These are phyloP conservation scores for Fraxinus angustifolia DNA, from an alignment of 305 asterid species.

Conservation along the genomic window DNA sequence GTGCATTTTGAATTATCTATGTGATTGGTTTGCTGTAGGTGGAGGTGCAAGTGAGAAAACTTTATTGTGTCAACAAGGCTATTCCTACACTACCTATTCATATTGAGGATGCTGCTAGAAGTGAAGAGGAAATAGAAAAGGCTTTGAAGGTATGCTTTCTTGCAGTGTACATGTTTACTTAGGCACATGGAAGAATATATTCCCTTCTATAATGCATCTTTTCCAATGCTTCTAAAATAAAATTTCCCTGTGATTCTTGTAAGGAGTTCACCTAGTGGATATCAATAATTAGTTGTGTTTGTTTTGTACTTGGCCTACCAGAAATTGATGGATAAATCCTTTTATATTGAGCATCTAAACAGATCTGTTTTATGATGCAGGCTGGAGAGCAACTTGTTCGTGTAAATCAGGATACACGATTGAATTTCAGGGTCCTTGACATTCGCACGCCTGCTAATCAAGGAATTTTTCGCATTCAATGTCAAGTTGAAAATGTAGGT, in stretches of 20 bases:
- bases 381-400: slow-evolving; percentile 68
- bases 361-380: slow-evolving; percentile 39
- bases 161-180: neutral
- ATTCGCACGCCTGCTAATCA: slow-evolving; percentile 57
- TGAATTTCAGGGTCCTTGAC: slow-evolving; percentile 42
- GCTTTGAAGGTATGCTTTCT: slow-evolving; percentile 48
- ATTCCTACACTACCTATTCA: slow-evolving; percentile 57
- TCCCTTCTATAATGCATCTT: neutral
- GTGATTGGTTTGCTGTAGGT: slow-evolving; percentile 42
- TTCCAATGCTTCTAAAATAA: neutral
- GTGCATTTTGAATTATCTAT: neutral
- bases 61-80: slow-evolving; percentile 64
- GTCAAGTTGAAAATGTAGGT: slow-evolving; percentile 41
- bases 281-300: neutral
- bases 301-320: neutral
- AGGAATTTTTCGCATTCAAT: slow-evolving; percentile 43
- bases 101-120: slow-evolving; percentile 85
- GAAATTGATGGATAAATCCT: neutral
- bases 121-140: slow-evolving; percentile 70
- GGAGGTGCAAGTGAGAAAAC: slow-evolving; percentile 77
- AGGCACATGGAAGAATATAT: neutral
- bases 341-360: neutral
- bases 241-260: neutral
- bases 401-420: slow-evolving; percentile 51
- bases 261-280: neutral